These are phyloP conservation scores for Metschnikowia similis DNA, from an alignment of 805 yeast genomes.

Conservation along the genomic window DNA sequence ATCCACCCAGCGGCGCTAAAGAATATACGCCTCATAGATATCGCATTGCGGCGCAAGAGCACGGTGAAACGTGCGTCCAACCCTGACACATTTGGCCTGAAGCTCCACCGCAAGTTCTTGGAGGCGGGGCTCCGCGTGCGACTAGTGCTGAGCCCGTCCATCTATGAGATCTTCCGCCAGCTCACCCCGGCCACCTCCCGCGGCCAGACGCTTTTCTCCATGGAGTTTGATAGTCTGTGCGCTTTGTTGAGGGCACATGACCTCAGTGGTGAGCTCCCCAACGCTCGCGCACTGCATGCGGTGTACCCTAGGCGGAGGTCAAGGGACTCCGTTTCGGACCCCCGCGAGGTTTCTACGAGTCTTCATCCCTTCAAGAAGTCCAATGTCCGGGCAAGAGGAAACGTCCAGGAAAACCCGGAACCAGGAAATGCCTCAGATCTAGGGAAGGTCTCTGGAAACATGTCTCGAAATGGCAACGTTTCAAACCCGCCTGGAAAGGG, in stretches of 20 bases:
- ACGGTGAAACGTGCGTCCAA: conserved; percentile 14
- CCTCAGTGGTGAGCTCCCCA: background rate
- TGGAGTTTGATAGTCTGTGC: conserved; percentile 1
- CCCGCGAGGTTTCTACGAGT: no score
- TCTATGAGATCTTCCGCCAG: conserved; percentile 41
- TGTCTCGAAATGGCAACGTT: no score
- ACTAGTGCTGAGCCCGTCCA: conserved; percentile 43
- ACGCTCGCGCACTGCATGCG: background rate
- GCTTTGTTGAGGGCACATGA: background rate
- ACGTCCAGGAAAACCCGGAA: no score
- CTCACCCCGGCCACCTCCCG: conserved; percentile 34
- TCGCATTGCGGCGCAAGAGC: conserved; percentile 33
- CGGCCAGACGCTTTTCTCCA: conserved; percentile 10
- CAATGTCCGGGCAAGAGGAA: no score
- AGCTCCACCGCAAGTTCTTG: conserved; percentile 40
- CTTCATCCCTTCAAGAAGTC: no score
- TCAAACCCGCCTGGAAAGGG: no score
- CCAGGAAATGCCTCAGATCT: no score
- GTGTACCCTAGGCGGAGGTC: no score
- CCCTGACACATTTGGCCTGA: conserved; percentile 16
- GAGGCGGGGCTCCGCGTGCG: conserved; percentile 51
- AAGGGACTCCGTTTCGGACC: no score
- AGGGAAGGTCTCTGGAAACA: no score
- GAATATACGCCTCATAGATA: conserved; percentile 20
- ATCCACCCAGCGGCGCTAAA: conserved; percentile 15